Base-by-base conservation (phyloP, 352 stramenopile species). In the Phytophthora litchii region DNA sequence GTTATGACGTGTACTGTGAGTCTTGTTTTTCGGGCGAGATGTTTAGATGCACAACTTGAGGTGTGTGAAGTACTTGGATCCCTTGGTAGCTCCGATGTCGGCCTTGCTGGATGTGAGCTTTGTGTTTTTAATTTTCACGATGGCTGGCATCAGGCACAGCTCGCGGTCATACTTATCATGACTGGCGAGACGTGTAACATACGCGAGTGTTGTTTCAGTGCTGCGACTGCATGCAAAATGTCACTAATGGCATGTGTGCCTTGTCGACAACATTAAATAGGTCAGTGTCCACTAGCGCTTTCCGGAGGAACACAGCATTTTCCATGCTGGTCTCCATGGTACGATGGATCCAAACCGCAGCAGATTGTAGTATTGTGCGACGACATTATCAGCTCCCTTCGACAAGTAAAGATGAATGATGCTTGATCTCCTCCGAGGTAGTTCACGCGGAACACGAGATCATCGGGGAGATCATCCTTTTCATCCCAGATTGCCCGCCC, bases 371-470 rank as follows among this genome's bases (percentile, higher is more conserved):
- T 67, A 61, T 29, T 67, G 58, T 3, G 58, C 58, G 7, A 67
- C 58, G 2, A 67, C 50, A 31, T 61, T 67, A 8, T 87, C 91
- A 0, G 91, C 91, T 10, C 87, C 87, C 50, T 95, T 91, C 40
- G 78, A 94, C 32, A 97, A 97, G 72, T 97, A 96, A 21, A 97
- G 84, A 88, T 97, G 63, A 97, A 92, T 32, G 85, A 95, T 13
- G 83, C 74, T 54, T 95, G 89, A 50, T 94, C 80, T 32, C 89
- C 88, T 16, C 91, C 89, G 17, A 67, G 40, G n/a, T 67, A 67
- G 29, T 61, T 67, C 0, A 67, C 50, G n/a, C 61, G 58, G 58
- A 67, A 97, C 21, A 95, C 73, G 10, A 96, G 64, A 48, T 95
- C 85, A 0, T 90, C 80, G 1, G 88, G 86, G 1, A 95, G 65